Evolutionary conservation across 2,329 filamentous ascomycete species (phyloP).

Genomic region (Talaromyces sp.): DNA sequence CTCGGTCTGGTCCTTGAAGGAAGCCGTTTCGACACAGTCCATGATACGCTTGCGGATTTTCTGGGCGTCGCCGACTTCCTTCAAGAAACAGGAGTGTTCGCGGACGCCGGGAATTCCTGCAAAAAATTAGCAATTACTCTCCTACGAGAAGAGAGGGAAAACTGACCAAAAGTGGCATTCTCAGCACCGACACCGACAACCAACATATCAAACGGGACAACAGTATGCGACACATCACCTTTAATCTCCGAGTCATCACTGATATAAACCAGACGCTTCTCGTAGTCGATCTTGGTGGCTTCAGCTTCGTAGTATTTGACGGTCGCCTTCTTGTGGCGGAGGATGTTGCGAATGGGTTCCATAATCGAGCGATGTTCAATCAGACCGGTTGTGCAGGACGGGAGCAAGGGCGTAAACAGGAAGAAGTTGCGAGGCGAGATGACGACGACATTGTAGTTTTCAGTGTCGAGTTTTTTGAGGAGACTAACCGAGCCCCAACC

Average conservation of each 20-base stretch:
- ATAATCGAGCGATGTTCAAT: conserved; percentile 99
- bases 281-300: conserved; percentile 89
- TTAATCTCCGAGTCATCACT: conserved; percentile 91
- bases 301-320: conserved; percentile 99
- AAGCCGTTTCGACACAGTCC: conserved; percentile 98
- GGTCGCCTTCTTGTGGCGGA: conserved; percentile 86
- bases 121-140: background rate
- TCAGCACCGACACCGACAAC: conserved; percentile 96
- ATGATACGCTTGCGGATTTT: conserved; percentile 97
- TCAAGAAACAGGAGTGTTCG: conserved; percentile 95
- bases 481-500: conserved; percentile 96
- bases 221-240: conserved; percentile 74
- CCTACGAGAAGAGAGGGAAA: conserved; percentile 11
- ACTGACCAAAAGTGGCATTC: conserved; percentile 89
- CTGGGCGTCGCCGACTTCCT: conserved; percentile 96
- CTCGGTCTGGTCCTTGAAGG: conserved; percentile 89
- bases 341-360: conserved; percentile 95
- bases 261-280: conserved; percentile 83
- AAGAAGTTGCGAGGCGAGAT: conserved; percentile 99
- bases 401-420: conserved; percentile 95
- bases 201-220: conserved; percentile 96
- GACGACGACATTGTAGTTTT: conserved; percentile 98
- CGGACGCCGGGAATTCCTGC: conserved; percentile 81
- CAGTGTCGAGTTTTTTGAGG: conserved; percentile 96
- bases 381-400: conserved; percentile 93